Conservation (phyloP, 2,329 filamentous ascomycete genomes). For the Stagonosporopsis rhizophila region DNA sequence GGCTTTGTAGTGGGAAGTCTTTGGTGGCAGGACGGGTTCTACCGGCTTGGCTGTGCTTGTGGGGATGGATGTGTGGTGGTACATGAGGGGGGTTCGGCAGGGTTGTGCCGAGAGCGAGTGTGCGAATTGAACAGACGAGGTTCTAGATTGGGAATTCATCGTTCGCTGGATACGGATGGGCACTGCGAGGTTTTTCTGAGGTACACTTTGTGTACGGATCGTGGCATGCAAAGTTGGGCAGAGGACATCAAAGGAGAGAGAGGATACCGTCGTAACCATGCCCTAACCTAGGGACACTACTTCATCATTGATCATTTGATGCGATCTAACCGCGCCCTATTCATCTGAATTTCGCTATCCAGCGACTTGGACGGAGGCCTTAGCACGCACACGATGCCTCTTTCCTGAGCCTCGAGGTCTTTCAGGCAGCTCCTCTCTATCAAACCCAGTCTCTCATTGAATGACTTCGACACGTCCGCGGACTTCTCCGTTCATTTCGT, state of each 20-base stretch:
- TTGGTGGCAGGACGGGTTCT: background rate
- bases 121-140: background rate
- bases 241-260: background rate
- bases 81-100: background rate
- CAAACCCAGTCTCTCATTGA: background rate
- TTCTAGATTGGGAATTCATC: background rate
- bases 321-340: slow-evolving; percentile 1
- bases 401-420: background rate
- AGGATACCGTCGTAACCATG: too few relatives aligned
- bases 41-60: background rate
- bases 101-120: background rate
- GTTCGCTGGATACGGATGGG: background rate
- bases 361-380: background rate
- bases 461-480: background rate
- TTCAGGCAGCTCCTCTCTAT: background rate
- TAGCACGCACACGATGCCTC: background rate
- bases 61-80: background rate
- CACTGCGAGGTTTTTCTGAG: background rate
- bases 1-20: background rate
- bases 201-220: background rate
- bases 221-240: background rate
- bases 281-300: background rate
- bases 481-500: slow-evolving; percentile 22
- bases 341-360: background rate
- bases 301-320: background rate